These are phyloP conservation scores for Didymella lethalis DNA, from an alignment of 2,329 filamentous ascomycete species.

Conservation along the genomic window DNA sequence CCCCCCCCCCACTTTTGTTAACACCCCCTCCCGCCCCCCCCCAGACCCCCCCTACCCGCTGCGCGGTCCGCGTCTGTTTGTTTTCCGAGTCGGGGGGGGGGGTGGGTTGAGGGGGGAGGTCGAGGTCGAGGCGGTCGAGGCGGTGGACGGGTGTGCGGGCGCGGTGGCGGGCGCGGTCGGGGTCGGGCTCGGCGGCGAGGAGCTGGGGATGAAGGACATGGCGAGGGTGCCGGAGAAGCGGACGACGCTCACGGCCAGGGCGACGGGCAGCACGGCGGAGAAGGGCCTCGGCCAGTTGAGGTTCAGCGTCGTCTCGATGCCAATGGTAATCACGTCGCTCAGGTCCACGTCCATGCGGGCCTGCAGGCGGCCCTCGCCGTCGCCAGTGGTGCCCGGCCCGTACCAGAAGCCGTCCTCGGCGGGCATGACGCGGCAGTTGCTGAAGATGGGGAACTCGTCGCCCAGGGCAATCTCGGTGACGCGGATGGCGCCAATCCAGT, in stretches of 20 bases:
- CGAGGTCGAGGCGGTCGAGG: constrained; percentile 18
- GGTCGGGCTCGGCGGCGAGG: constrained; percentile 42
- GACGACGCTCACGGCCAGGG: constrained; percentile 88
- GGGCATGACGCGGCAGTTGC: constrained; percentile 94
- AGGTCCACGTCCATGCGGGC: constrained; percentile 97
- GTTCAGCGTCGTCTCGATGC: constrained; percentile 90
- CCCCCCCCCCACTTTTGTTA: no score
- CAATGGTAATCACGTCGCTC: constrained; percentile 93
- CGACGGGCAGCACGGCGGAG: constrained; percentile 89
- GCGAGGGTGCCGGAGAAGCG: constrained; percentile 94
- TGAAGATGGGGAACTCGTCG: constrained; percentile 98
- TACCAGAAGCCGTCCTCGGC: constrained; percentile 74
- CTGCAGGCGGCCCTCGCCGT: constrained; percentile 79
- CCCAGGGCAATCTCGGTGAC: constrained; percentile 94
- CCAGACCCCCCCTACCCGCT: no score
- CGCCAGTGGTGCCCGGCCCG: constrained; percentile 56
- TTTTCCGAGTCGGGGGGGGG: no score
- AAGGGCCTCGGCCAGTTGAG: constrained; percentile 93
- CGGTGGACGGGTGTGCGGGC: constrained; percentile 12
- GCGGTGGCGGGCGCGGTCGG: constrained; percentile 57
- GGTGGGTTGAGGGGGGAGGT: constrained; percentile 6
- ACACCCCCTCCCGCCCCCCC: no score
- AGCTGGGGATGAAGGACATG: constrained; percentile 85
- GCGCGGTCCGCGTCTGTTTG: no score
- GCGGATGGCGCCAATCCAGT: constrained; percentile 91